A percentile compares a stretch with the other conserved stretches of the same genome.
phyloP scores from a whole-genome alignment of 106 monocot species.

The Allium sativum region DNA sequence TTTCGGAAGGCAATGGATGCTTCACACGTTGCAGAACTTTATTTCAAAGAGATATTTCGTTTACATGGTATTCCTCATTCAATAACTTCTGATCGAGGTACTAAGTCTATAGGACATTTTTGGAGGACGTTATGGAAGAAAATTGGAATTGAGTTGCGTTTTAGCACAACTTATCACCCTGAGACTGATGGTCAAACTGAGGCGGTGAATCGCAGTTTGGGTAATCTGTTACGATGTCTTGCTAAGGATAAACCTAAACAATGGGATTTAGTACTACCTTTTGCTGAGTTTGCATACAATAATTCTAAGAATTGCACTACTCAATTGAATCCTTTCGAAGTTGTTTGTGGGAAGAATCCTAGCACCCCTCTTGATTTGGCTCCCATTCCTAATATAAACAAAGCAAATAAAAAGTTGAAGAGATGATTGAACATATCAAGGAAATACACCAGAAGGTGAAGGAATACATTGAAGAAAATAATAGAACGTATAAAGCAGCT shows the following conservation, averaged over 20 bases:
- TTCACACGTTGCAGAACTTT: constrained; percentile 6
- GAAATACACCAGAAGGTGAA: neutral
- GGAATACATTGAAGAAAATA: neutral
- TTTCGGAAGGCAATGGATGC: constrained; percentile 9
- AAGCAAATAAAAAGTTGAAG: neutral
- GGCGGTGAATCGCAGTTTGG: constrained; percentile 8
- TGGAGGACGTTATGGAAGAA: constrained; percentile 9
- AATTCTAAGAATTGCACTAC: neutral
- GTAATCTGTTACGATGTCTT: constrained; percentile 4
- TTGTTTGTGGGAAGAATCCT: constrained; percentile 5
- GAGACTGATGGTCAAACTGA: constrained; percentile 10
- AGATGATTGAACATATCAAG: neutral
- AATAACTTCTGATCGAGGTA: constrained; percentile 6
- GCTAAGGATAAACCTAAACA: neutral
- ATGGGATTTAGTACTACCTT: constrained; percentile 7
- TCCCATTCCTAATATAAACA: neutral
- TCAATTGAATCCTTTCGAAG: constrained; percentile 2
- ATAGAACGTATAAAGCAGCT: neutral
- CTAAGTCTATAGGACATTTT: constrained; percentile 2
- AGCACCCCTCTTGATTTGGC: constrained; percentile 8
- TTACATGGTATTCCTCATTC: constrained; percentile 6
- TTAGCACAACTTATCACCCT: constrained; percentile 7
- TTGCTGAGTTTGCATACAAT: constrained; percentile 7
- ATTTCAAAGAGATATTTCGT: constrained; percentile 7
- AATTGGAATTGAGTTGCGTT: constrained; percentile 4